A percentile compares a stretch with the other conserved stretches of the same genome.
phyloP scores from a whole-genome alignment of 176 grass and related monocot genomes.

The Lolium perenne region DNA sequence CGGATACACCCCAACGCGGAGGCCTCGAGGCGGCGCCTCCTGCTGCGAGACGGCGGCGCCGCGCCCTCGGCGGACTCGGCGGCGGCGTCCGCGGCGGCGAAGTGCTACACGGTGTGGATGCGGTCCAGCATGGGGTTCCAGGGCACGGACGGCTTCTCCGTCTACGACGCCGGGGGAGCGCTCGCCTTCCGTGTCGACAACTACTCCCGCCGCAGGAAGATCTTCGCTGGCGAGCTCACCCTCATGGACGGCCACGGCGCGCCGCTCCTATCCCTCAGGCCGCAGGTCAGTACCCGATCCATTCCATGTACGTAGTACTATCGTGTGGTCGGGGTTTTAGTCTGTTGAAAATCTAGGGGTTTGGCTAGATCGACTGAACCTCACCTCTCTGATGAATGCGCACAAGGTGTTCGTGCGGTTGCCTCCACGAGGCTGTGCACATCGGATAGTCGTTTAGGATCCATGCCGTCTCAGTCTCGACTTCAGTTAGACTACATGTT shows the following conservation, averaged over 20 bases:
- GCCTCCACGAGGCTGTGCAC: background rate
- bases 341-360: background rate
- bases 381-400: background rate
- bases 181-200: constrained; percentile 88
- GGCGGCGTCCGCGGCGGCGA: background rate
- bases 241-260: constrained; percentile 77
- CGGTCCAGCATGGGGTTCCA: constrained; percentile 92
- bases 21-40: background rate
- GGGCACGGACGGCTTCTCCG: constrained; percentile 85
- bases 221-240: constrained; percentile 64
- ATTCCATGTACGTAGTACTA: too few relatives aligned
- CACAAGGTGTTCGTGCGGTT: background rate
- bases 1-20: constrained; percentile 54
- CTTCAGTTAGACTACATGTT: too few relatives aligned
- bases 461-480: background rate
- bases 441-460: too few relatives aligned
- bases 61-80: background rate
- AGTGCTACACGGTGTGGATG: constrained; percentile 82
- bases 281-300: constrained; percentile 52
- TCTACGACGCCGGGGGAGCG: constrained; percentile 66
- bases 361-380: background rate
- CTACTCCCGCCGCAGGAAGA: constrained; percentile 69
- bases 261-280: constrained; percentile 63
- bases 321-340: too few relatives aligned
- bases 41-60: background rate